Base-by-base conservation (phyloP, 371 early-diverging fungal species). In the Mucor irregularis region DNA sequence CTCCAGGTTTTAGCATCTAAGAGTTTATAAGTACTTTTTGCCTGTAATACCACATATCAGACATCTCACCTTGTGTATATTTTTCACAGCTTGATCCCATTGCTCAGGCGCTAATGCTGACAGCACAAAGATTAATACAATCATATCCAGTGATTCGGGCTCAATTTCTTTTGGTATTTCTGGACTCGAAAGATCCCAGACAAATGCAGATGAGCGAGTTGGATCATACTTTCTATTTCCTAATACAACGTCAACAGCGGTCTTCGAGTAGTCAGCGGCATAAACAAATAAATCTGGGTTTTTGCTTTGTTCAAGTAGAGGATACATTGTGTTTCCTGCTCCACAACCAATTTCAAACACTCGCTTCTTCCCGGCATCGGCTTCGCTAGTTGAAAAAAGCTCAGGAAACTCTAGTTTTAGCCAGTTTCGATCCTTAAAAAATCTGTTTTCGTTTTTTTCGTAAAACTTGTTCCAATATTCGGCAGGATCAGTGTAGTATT, bases 351-450 rank as follows among this genome's bases (percentile, higher is more conserved):
- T 78, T 68, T 94, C 94, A 24, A 91, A 76, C 4, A 89, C 73
- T 45, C 68, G 64, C 55, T 82, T 64, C 11, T 61, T 61, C n/a
- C 80, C 80, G 4, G 68, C 78, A 25, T 57, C 44, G 8, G 58
- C 68, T 56, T 64, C 58, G 21, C 74, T 62, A 0, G 71, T 67
- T 14, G 62, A 53, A 37, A 79, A 76, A 11, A 94, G 78, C 61
- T 96, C 94, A 2, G 85, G 86, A 71, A 97, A 98, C 74, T 97
- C 98, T 3, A 91, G 69, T 50, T 90, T 88, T 3, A 94, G 82
- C 97, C 97, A 97, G 66, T 95, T 88, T 25, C 97, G 76, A 73
- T 95, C 93, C 69, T 96, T 95, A 77, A 94, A 98, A 68, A 98
- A 98, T 26, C 93, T 88, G 47, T 90, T 92, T 35, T 90, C 88